Conservation (phyloP, 2,329 filamentous ascomycete genomes). For the Capronia epimyces region DNA sequence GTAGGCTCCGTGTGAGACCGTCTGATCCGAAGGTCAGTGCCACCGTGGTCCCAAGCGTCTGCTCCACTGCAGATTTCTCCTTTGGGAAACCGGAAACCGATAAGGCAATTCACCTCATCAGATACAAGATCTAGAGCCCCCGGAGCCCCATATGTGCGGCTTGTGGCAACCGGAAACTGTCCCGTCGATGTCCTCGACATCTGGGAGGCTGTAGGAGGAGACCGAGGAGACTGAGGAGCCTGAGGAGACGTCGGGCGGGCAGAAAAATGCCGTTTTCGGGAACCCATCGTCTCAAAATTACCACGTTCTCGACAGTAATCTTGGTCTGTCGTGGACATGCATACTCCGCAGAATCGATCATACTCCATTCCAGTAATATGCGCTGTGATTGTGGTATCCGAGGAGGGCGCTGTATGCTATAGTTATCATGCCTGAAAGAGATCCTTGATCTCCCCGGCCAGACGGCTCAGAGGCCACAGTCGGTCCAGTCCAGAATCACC, state of each 20-base stretch:
- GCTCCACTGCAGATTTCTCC: background rate
- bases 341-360: background rate
- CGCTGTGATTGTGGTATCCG: background rate
- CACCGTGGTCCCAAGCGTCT: background rate
- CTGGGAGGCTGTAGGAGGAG: background rate
- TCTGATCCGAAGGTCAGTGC: background rate
- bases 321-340: background rate
- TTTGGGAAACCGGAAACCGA: conserved; percentile 2
- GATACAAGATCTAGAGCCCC: background rate
- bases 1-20: no score
- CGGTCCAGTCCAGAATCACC: background rate
- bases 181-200: background rate
- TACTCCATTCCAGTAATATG: background rate
- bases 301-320: background rate
- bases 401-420: background rate
- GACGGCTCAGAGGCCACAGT: background rate
- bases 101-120: background rate
- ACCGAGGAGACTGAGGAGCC: background rate
- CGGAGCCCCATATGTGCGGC: background rate
- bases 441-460: background rate
- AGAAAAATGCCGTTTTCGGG: background rate
- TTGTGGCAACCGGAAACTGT: background rate
- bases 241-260: background rate
- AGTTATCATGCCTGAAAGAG: background rate
- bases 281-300: background rate